Base-by-base conservation (phyloP, 1,284 basidiomycete species). In the Ustilago sp. region DNA sequence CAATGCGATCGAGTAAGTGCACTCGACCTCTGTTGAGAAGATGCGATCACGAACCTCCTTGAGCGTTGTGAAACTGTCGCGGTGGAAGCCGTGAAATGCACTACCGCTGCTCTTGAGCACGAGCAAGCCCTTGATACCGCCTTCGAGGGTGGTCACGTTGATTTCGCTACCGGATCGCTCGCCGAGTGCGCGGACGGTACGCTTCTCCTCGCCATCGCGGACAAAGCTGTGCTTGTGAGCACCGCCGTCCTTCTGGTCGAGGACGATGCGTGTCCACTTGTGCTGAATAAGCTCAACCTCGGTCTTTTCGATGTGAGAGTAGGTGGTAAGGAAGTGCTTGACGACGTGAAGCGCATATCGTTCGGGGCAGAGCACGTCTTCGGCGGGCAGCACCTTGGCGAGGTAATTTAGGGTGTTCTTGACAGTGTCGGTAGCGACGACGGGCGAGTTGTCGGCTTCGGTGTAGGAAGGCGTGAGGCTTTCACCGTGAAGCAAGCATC, bases 61-160 rank as follows among this genome's bases (percentile, higher is more conserved):
- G 54, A 97, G 90, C 1, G 94, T 96, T 35, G 95, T 95, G 87
- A 92, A 94, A 84, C 95, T 93, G 87, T 98, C 95, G 3, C 90
- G 89, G 68, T 92, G 87, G 87, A 95, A 98, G 59, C 90, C 89
- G 77, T 92, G 89, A 85, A 98, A 98, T 0, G 92, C 90, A 0
- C 93, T 94, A 4, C 94, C 95, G 13, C 92, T 91, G 47, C 93
- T 92, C 88, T 98, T 98, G 82, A 97, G 90, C 12, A 98, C 94
- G 2, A 83, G 68, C 59, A 69, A 51, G n/a, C 80, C 76, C 66
- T 73, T 72, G 58, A 83, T 69, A n/a, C 78, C 77, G 43, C 68
- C 74, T 34, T 79, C 61, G 57, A 83, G 71, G 23, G 73, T 59
- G 3, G 66, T 60, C 35, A 80, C 60, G 6, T 62, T 39, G 15